Base-by-base conservation (phyloP, 2,329 filamentous ascomycete genomes). In the Amylocarpus encephaloides region DNA sequence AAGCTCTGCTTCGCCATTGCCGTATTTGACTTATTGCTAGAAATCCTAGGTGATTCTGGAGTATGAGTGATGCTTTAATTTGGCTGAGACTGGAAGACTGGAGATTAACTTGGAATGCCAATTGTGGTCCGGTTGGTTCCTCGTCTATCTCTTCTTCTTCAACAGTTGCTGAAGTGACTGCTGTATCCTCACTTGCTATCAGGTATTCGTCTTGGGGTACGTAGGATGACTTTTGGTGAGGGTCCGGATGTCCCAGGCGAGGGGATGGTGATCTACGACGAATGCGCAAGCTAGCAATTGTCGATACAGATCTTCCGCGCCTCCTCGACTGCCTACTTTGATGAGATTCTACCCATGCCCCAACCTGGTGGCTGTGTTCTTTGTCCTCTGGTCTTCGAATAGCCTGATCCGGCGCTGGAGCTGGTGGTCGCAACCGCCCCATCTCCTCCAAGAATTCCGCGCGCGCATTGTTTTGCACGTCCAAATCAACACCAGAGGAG, bases 311-410 rank as follows among this genome's bases (percentile, higher is more conserved):
- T 54, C 55, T 57, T 34, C 50, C 52, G 42, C 53, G 59, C 16
- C 50, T 41, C 50, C 44, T 56, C 34, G 45, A 50, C 18, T 48
- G 43, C 38, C 40, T 52, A 4, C 50, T 47, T 7, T 38, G 46
- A 32, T 50, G 47, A 16, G 58, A 41, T 18, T 52, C 52, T 48
- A 66, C 46, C 63, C 63, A 57, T 56, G 59, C 48, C 63, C 58
- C 48, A 55, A 60, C 43, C 47, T 55, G 48, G 40, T 16, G 34
- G 18, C 51, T 12, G 32, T 41, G 43, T 19, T 50, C 48, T 19
- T 49, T 47, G 22, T 52, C 46, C 26, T 50, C 43, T 18, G 30
- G 32, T 19, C 33, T 15, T 36, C 45, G 40, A 13, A 48, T 48
- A 10, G n/a, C 19, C 12, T 52, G 52, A 13, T 42, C 43, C 43